A percentile compares a stretch with the other conserved stretches of the same genome.
phyloP scores from a whole-genome alignment of 805 yeast species.

The Phaffomyces opuntiae region DNA sequence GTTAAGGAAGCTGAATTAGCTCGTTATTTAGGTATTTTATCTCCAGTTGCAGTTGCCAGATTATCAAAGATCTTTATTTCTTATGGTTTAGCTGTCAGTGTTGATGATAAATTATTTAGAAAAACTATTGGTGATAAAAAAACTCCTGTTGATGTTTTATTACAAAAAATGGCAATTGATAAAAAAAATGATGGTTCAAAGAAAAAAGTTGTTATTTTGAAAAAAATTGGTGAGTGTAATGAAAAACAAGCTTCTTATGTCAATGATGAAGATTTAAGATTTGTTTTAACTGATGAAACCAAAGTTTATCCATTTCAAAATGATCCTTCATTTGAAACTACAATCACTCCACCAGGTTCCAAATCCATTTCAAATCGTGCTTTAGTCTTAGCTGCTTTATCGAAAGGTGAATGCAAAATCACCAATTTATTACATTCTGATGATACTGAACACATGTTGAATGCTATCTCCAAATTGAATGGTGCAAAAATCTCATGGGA shows the following conservation, averaged over 20 bases:
- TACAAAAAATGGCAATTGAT: constrained; percentile 88
- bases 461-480: constrained; percentile 69
- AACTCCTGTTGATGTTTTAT: constrained; percentile 68
- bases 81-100: constrained; percentile 77
- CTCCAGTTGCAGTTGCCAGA: constrained; percentile 93
- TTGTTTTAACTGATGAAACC: constrained; percentile 78
- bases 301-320: constrained; percentile 52
- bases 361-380: constrained; percentile 97
- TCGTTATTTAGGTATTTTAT: constrained; percentile 81
- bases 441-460: constrained; percentile 91
- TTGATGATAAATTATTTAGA: constrained; percentile 65
- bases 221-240: constrained; percentile 80
- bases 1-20: constrained; percentile 91
- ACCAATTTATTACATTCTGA: constrained; percentile 90
- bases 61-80: constrained; percentile 74
- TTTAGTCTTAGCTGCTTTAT: constrained; percentile 84
- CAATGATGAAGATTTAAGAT: constrained; percentile 69
- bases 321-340: constrained; percentile 24
- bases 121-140: constrained; percentile 61
- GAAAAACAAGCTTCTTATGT: constrained; percentile 85
- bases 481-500: constrained; percentile 82
- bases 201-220: constrained; percentile 80
- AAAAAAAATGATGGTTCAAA: constrained; percentile 92
- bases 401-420: constrained; percentile 75
- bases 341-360: constrained; percentile 88